Evolutionary conservation across 768 basidiomycete genomes (phyloP).

Genomic region (Panaeolus papilionaceus): DNA sequence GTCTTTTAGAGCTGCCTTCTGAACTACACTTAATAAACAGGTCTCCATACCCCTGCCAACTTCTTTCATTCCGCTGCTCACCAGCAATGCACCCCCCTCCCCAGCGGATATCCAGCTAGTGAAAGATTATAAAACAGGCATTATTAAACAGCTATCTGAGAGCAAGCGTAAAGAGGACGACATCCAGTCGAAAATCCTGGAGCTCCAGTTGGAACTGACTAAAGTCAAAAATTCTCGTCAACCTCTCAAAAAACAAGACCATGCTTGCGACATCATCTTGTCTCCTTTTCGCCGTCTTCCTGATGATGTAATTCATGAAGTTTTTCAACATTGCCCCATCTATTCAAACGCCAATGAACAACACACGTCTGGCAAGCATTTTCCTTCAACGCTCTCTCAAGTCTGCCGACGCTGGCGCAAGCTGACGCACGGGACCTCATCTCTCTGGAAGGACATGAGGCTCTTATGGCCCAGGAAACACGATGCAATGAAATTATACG

Average conservation of each 20-base stretch:
- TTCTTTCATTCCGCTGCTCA: not conserved
- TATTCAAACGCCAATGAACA: not conserved
- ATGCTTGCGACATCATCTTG: not conserved
- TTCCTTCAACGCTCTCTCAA: not conserved
- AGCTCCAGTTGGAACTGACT: not conserved
- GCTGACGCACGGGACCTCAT: not conserved
- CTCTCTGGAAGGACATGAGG: not conserved
- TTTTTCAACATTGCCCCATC: not conserved
- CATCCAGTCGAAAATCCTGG: not conserved
- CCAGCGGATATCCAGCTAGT: not conserved
- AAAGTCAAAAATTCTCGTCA: not conserved
- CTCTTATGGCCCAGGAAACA: not conserved
- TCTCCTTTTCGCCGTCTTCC: slow-evolving; percentile 6
- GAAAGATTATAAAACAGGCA: not conserved
- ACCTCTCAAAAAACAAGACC: not conserved
- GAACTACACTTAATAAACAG: not conserved
- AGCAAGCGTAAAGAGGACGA: not conserved
- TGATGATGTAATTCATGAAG: not conserved
- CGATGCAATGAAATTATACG: not conserved
- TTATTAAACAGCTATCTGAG: not conserved
- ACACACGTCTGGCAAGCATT: not conserved
- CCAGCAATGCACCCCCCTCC: not conserved
- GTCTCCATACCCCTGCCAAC: not conserved
- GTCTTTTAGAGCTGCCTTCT: not conserved
- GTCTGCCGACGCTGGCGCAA: not conserved